Conservation (phyloP, 371 early-diverging fungal species). For the Apophysomyces variabilis region DNA sequence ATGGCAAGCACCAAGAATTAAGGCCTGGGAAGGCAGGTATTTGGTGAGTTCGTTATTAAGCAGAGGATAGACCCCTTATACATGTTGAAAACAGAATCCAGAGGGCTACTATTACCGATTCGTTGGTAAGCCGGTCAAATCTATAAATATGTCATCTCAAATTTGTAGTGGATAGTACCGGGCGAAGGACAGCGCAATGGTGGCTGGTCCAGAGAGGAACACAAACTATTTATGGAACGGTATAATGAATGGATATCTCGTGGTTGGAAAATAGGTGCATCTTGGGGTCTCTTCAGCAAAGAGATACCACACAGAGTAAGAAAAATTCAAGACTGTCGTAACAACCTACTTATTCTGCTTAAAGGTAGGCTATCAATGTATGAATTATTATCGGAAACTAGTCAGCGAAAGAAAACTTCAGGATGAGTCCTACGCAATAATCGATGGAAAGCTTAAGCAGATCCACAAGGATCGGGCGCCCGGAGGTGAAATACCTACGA, state of each 20-base stretch:
- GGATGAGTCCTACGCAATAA: constrained; percentile 55
- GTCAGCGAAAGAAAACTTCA: constrained; percentile 50
- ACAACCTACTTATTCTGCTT: not conserved
- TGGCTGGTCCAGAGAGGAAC: constrained; percentile 51
- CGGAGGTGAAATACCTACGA: constrained; percentile 39
- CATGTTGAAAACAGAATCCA: constrained; percentile 37
- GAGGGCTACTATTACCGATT: constrained; percentile 79
- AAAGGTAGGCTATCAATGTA: constrained; percentile 69
- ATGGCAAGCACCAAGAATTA: constrained; percentile 65
- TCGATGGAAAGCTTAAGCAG: constrained; percentile 59
- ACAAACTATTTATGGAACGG: constrained; percentile 56
- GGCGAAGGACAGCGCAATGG: constrained; percentile 65
- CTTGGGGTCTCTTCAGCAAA: constrained; percentile 67
- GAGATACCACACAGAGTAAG: constrained; percentile 58
- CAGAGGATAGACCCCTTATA: not conserved
- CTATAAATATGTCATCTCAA: not conserved
- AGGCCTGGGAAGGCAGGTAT: constrained; percentile 62
- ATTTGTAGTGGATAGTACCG: constrained; percentile 37
- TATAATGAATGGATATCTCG: constrained; percentile 57
- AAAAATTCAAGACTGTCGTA: not conserved
- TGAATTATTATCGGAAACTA: constrained; percentile 62
- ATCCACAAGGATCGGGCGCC: constrained; percentile 41
- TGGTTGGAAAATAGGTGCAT: constrained; percentile 57
- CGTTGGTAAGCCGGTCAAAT: constrained; percentile 41
- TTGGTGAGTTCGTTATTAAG: constrained; percentile 25